phyloP scores from a whole-genome alignment of 345 rosid species.

The Lenwebbia sp. region DNA sequence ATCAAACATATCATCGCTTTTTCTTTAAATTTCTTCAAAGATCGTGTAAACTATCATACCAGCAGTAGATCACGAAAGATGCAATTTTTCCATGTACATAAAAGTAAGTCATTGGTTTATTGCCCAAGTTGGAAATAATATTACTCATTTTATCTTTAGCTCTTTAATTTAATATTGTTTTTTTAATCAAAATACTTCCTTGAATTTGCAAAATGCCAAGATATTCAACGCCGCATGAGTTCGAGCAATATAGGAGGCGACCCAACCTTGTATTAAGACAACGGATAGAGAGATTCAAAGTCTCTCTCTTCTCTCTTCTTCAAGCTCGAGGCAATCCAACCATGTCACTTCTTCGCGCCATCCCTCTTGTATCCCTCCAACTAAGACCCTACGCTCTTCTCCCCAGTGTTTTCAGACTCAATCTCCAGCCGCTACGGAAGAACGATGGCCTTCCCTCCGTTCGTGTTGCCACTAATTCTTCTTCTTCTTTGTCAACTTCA shows the following conservation, averaged over 20 bases:
- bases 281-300: not conserved
- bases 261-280: not conserved
- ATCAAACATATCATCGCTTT: too few species aligned
- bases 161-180: not conserved
- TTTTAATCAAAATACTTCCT: not conserved
- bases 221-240: not conserved
- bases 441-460: not conserved
- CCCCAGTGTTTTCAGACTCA: not conserved
- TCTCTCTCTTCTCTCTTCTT: not conserved
- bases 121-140: not conserved
- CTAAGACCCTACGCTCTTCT: slow-evolving; percentile 25
- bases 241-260: not conserved
- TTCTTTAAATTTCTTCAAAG: not conserved
- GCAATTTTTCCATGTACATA: not conserved
- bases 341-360: slow-evolving; percentile 37
- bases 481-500: not conserved
- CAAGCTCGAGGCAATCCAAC: not conserved
- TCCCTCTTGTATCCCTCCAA: slow-evolving; percentile 14
- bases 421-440: not conserved
- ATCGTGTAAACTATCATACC: not conserved
- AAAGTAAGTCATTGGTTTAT: not conserved
- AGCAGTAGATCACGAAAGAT: not conserved
- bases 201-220: not conserved
- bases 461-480: not conserved
- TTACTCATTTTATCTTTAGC: not conserved